Base-by-base conservation (phyloP, 345 rosid species). In the Camelina laxa region DNA sequence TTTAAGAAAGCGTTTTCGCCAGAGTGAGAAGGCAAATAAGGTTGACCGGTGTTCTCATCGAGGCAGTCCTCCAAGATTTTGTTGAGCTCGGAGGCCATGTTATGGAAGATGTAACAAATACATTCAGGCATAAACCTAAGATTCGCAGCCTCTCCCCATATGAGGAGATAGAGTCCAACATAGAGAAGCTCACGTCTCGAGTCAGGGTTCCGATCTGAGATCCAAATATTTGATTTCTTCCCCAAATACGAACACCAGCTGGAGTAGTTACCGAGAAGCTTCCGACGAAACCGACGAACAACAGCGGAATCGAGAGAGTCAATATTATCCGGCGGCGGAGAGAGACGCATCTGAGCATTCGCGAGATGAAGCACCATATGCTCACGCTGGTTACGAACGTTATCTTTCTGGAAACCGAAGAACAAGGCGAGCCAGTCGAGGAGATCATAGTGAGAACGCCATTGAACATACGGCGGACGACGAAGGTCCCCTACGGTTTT, bases 81-180 rank as follows among this genome's bases (percentile, higher is more conserved):
- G 83, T 94, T 94, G 65, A 94, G 84, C 74, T 94, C 98, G 82
- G 85, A 83, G 36, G 90, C 92, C 98, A 94, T 94, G 71, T 94
- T 78, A 42, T 94, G 97, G 50, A 91, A 94, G 45, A 94, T 86
- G 61, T 85, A 94, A 77, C 91, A 91, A 9, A 91, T 75, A 73
- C 98, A 94, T 38, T 94, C 98, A 6, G 96, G 95, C 86, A 94
- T 86, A 65, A 94, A 91, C 21, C 98, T 76, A 9, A 91, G 81
- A 80, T 94, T 94, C 51, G 95, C 97, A 4, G 93, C 77, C 68
- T 94, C 98, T 0, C 98, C 98, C 97, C 98, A 94, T 4, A 94
- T 82, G 36, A 94, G 84, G 39, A 91, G 88, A 70, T 87, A 86
- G 4, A 91, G 89, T 5, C 90, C 85, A 0, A 87, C 85, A 64